Evolutionary conservation across 2,329 filamentous ascomycete species (phyloP).

Genomic region (Penicillium sp.): DNA sequence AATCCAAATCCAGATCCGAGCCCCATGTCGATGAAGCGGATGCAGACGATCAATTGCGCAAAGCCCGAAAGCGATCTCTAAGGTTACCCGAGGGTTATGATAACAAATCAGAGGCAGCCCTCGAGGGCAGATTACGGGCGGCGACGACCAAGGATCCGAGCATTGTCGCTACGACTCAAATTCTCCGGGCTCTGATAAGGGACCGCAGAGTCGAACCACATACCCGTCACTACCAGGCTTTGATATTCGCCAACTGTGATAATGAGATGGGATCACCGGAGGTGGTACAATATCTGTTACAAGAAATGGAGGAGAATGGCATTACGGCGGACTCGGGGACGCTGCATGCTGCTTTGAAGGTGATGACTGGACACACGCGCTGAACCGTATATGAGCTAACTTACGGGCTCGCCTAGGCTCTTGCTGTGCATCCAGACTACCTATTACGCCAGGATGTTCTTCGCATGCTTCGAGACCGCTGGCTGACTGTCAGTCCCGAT

Average conservation of each 20-base stretch:
- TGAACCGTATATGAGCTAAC: neutral
- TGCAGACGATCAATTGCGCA: neutral
- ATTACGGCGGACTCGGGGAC: constrained; percentile 66
- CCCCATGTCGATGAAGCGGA: neutral
- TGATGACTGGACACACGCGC: constrained; percentile 32
- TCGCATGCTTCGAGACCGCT: constrained; percentile 63
- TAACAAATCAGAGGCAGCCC: constrained; percentile 1
- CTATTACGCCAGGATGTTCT: constrained; percentile 71
- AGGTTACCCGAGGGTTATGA: constrained; percentile 2
- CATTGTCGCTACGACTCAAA: constrained; percentile 28
- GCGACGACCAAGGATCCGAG: constrained; percentile 25
- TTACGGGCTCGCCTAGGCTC: constrained; percentile 47
- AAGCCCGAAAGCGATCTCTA: neutral
- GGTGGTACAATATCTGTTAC: constrained; percentile 63
- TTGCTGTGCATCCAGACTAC: constrained; percentile 86
- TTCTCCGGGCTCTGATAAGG: constrained; percentile 40
- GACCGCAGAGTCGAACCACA: constrained; percentile 39
- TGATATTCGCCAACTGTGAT: constrained; percentile 72
- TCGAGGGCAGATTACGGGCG: constrained; percentile 34
- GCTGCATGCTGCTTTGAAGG: constrained; percentile 72
- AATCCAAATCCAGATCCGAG: neutral
- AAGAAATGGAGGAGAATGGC: constrained; percentile 66
- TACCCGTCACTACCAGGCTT: constrained; percentile 63
- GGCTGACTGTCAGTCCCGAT: constrained; percentile 63
- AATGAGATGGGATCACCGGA: constrained; percentile 64